phyloP scores from a whole-genome alignment of 345 rosid species.

The Kernera saxatilis region DNA sequence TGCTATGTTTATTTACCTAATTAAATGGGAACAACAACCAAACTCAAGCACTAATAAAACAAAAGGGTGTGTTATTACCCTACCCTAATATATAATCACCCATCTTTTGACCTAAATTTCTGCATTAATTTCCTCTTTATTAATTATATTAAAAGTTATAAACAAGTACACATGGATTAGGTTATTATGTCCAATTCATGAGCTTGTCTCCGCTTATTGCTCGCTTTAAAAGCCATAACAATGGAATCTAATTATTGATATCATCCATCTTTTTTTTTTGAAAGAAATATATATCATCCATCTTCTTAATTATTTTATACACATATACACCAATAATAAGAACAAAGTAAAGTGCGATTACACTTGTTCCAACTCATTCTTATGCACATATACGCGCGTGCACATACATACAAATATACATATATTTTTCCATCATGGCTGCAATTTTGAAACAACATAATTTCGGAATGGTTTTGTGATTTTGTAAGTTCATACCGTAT shows the following conservation, averaged over 20 bases:
- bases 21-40: constrained; percentile 21
- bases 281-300: no score
- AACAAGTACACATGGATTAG: constrained; percentile 35
- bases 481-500: neutral
- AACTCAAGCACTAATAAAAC: constrained; percentile 26
- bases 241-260: constrained; percentile 26
- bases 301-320: constrained; percentile 9
- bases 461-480: neutral
- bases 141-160: neutral
- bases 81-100: constrained; percentile 13
- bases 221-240: constrained; percentile 22
- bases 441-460: neutral
- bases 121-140: constrained; percentile 16
- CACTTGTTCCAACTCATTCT: constrained; percentile 35
- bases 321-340: constrained; percentile 24
- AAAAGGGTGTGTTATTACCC: constrained; percentile 3
- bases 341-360: constrained; percentile 23
- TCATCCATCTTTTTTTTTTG: constrained; percentile 15
- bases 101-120: constrained; percentile 30
- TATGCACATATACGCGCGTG: constrained; percentile 1
- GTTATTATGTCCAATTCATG: constrained; percentile 27
- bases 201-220: constrained; percentile 30
- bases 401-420: neutral
- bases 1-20: constrained; percentile 24
- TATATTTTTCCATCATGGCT: neutral